These are phyloP conservation scores for Stentor roeselii DNA, from an alignment of 73 alveolate genomes.

Conservation along the genomic window DNA sequence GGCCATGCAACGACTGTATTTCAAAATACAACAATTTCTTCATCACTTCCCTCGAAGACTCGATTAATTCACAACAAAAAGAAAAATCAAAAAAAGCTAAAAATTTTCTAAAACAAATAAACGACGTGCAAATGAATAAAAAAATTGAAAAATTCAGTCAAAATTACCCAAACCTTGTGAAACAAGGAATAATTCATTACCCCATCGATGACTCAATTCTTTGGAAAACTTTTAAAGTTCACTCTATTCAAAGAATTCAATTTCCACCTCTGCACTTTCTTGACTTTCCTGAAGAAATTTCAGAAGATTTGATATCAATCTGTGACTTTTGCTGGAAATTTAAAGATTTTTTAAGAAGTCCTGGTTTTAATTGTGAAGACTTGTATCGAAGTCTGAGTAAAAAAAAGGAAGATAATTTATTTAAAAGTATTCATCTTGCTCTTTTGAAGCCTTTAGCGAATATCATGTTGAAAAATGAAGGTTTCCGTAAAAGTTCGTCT, in stretches of 20 bases:
- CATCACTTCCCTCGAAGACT: not conserved
- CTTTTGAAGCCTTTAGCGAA: not conserved
- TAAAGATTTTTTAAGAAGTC: not conserved
- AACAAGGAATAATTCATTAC: not conserved
- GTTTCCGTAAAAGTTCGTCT: not conserved
- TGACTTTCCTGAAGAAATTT: too few relatives aligned
- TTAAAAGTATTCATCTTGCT: not conserved
- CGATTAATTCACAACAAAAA: not conserved
- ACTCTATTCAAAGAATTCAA: too few relatives aligned
- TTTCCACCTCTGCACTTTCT: too few relatives aligned
- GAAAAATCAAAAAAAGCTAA: not conserved
- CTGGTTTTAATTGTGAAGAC: not conserved
- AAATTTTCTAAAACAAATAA: too few relatives aligned
- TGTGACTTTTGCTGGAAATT: not conserved
- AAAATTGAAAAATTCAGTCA: not conserved
- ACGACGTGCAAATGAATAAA: not conserved
- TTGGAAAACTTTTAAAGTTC: constrained; percentile 6
- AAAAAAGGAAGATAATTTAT: not conserved
- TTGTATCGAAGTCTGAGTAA: not conserved
- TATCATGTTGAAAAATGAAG: not conserved
- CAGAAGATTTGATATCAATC: not conserved
- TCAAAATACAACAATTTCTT: too few relatives aligned
- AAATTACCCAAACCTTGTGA: not conserved
- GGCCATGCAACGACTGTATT: not conserved
- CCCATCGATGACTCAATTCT: not conserved